Evolutionary conservation across 495 filamentous ascomycete genomes (phyloP), one percentile per base, ranked within the genome.

Genomic region (Neurospora sp.): DNA sequence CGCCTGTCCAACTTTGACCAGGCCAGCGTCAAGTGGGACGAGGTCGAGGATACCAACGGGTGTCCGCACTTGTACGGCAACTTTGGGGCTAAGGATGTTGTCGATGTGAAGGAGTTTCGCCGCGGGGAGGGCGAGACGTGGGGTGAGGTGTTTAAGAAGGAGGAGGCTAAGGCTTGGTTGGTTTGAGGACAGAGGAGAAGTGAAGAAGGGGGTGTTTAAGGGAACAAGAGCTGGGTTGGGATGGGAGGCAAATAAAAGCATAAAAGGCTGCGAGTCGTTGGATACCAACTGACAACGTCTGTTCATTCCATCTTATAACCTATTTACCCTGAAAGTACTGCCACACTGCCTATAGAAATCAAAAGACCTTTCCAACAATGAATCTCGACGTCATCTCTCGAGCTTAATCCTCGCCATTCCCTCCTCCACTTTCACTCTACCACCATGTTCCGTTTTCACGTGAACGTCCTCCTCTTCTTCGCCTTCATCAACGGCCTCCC

Each of bases 1-100:
- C 76, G 77, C 66, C 72, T 80, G 5, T 42, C 77, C 42, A 74
- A 76, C 71, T 74, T 83, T 35, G 60, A 70, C 42, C 72, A 77
- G 2, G 46, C 71, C 5, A 46, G 14, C 38, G 72, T 80, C 70
- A 86, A 82, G 41, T 87, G 86, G 86, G 85, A 87, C 66, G 80
- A 80, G 69, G 74, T 73, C 2, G 73, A 73, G 35, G 79, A 74
- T 12, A 75, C 79, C 6, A 76, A 78, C 39, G 84, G 84, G 27
- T 87, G 83, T 35, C 83, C 84, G 60, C 85, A 87, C 42, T 73
- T 87, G 62, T 85, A 87, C 72, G 83, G 83, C 42, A 85, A 84
- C 69, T 87, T 87, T 75, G 85, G 85, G 18, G 79, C 72, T 16
- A 74, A 76, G 3, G 84, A 87, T 38, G 80, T 86, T 20, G 80